Conservation (phyloP, 129 eudicot species). For the Centella asiatica region DNA sequence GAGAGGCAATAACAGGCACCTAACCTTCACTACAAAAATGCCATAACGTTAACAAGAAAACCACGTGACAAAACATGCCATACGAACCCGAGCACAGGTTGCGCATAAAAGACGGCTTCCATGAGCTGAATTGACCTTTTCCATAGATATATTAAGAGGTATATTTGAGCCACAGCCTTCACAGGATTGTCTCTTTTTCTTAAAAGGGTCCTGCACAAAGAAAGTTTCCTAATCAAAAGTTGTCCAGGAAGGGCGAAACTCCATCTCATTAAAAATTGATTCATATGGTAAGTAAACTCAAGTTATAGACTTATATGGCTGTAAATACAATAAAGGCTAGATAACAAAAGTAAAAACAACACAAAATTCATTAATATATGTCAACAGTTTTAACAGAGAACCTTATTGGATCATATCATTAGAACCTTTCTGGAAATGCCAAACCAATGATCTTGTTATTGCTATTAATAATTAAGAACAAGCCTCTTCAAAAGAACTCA, state of each 20-base stretch:
- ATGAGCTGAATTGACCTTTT: slow-evolving; percentile 30
- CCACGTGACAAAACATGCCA: slow-evolving; percentile 15
- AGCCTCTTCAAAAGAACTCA: neutral
- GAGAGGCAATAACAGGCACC: neutral
- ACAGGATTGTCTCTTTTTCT: slow-evolving; percentile 44
- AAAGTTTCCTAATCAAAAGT: neutral
- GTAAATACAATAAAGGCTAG: no score
- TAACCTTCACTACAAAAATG: neutral
- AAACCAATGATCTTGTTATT: neutral
- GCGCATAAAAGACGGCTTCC: slow-evolving; percentile 52
- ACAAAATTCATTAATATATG: neutral
- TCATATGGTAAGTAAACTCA: neutral
- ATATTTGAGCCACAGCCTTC: slow-evolving; percentile 69
- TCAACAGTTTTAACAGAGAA: neutral
- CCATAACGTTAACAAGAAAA: slow-evolving; percentile 8
- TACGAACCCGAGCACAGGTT: slow-evolving; percentile 73
- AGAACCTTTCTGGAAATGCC: neutral
- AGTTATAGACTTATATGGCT: no score
- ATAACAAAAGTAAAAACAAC: neutral
- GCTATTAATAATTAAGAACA: neutral
- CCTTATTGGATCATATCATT: no score
- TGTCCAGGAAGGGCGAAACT: slow-evolving; percentile 6
- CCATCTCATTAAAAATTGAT: neutral
- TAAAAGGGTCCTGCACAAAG: slow-evolving; percentile 35
- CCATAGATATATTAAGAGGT: slow-evolving; percentile 32